Evolutionary conservation across 176 grass and related monocot genomes (phyloP).

Genomic region (Avena atlantica): DNA sequence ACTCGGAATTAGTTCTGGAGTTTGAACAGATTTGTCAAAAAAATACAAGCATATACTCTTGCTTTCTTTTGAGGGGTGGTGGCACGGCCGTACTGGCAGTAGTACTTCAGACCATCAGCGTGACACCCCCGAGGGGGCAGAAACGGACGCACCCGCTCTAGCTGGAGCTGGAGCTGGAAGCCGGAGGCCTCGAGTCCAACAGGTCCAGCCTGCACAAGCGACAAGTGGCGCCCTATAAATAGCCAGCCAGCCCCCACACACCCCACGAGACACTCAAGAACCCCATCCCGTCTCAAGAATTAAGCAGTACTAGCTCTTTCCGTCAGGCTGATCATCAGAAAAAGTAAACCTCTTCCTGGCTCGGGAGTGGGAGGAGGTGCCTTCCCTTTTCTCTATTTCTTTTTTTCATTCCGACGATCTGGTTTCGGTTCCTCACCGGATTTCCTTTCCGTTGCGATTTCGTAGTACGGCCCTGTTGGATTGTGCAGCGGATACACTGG

Average conservation of each 20-base stretch:
- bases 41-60: too few species aligned
- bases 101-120: neutral
- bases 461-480: neutral
- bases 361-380: neutral
- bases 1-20: too few species aligned
- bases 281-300: neutral
- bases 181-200: neutral
- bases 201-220: neutral
- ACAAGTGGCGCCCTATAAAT: neutral
- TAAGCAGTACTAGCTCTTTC: neutral
- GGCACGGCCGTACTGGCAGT: neutral
- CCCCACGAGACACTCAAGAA: neutral
- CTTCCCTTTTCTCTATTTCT: neutral
- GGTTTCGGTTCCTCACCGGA: neutral
- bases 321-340: constrained; percentile 20
- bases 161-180: neutral
- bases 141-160: neutral
- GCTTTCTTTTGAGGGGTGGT: too few species aligned
- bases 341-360: neutral
- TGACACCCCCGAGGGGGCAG: neutral
- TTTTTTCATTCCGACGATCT: neutral
- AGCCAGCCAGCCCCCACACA: neutral
- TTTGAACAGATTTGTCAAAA: too few species aligned
- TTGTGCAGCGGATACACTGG: neutral
- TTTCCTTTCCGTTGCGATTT: neutral